phyloP scores from a whole-genome alignment of 352 stramenopile genomes.

The Phytophthora boehmeriae region DNA sequence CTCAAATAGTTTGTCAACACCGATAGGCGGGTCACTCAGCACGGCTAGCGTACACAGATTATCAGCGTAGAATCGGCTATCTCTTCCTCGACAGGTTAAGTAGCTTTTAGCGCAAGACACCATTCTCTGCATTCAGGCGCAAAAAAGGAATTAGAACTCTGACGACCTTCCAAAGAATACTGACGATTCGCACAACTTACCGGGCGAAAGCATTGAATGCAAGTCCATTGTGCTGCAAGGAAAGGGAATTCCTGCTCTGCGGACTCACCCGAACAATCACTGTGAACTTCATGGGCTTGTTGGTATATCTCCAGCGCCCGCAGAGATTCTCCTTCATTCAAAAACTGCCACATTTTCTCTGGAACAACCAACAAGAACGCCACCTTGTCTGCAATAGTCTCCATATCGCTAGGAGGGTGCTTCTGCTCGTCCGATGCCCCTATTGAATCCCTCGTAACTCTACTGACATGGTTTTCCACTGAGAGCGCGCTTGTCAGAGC shows the following conservation, averaged over 20 bases:
- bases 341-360: conserved; percentile 71
- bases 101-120: conserved; percentile 48
- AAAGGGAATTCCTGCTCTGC: conserved; percentile 57
- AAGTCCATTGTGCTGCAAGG: conserved; percentile 67
- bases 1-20: conserved; percentile 41
- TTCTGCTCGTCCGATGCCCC: not conserved
- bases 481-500: conserved; percentile 39
- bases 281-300: conserved; percentile 38
- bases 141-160: conserved; percentile 8
- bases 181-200: conserved; percentile 24
- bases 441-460: not conserved
- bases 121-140: conserved; percentile 49
- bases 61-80: conserved; percentile 64
- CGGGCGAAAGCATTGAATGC: conserved; percentile 65
- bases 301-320: conserved; percentile 58
- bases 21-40: conserved; percentile 35
- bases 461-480: conserved; percentile 1
- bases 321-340: conserved; percentile 69
- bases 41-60: conserved; percentile 62
- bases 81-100: conserved; percentile 57
- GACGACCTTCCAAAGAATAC: not conserved
- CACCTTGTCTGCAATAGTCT: conserved; percentile 39
- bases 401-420: not conserved
- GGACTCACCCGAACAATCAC: conserved; percentile 16
- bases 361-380: conserved; percentile 58